Evolutionary conservation across 371 early-diverging fungal species (phyloP), one percentile per base, ranked within the genome.

Genomic region (Zancudomyces culisetae): DNA sequence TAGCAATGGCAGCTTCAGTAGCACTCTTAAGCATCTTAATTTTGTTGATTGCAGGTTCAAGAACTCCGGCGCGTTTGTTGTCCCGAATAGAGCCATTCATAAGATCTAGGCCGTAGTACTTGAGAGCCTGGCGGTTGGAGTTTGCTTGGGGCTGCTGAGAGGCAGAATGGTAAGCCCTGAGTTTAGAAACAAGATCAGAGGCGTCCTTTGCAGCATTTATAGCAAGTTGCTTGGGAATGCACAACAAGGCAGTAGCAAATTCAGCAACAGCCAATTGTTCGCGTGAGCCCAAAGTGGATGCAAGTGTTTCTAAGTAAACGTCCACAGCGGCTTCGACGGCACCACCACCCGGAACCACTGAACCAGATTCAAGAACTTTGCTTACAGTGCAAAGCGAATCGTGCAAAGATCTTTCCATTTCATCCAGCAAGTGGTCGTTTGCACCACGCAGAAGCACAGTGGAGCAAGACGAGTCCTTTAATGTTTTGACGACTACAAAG

Each of bases 31-130:
- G 69, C 30, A 93, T 89, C 72, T 94, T 98, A 69, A 98, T 79
- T 76, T 99, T 99, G 63, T 89, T 88, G 76, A 98, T 88, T 48
- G 95, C 90, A 27, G 99, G 99, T 69, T 99, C 99, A 53, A 99
- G 73, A 4, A 99, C 91, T 52, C 99, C 99, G 23, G 87, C 83
- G 56, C 80, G 74, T 50, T 98, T 69, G 72, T 99, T 99, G 63
- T 99, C 90, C 45, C 96, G 78, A 27, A 98, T 73, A 59, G 74
- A 76, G 20, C 98, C 99, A 49, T 90, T 85, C 55, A 90, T 80
- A 49, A 98, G 70, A 53, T 99, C 99, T 52, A 99, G 72, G 21
- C 99, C 99, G 52, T 75, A 80, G 51, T 64, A 62, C 60, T 58
- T 68, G 61, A 94, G 73, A 3, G 71, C 72, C 52, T 78, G 72